Conservation (phyloP, 345 rosid species). For the Corymbia maculata region DNA sequence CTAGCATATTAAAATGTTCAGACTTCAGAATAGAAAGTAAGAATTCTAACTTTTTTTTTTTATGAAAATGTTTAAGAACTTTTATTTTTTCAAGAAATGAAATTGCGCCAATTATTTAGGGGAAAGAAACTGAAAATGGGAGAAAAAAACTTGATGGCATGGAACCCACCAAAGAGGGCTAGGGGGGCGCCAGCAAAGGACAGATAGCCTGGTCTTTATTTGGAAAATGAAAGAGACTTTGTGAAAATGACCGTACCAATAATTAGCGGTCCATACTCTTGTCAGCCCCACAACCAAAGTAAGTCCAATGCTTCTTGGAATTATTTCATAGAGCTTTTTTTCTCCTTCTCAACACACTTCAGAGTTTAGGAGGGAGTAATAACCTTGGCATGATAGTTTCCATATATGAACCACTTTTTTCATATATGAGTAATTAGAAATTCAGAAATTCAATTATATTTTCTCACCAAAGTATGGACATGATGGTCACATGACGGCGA, state of each 20-base stretch:
- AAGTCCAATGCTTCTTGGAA: neutral
- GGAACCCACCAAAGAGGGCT: neutral
- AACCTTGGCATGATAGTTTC: neutral
- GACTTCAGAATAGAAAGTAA: no score
- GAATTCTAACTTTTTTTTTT: no score
- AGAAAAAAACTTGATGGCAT: neutral
- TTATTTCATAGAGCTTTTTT: neutral
- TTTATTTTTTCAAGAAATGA: neutral
- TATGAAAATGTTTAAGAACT: neutral
- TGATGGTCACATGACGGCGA: neutral
- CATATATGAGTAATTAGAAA: neutral
- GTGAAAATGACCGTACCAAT: neutral
- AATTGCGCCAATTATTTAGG: neutral
- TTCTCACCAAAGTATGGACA: neutral
- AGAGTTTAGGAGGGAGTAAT: neutral
- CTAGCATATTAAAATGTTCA: neutral
- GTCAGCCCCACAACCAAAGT: neutral
- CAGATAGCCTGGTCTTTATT: neutral
- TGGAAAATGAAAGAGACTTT: neutral
- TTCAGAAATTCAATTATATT: neutral
- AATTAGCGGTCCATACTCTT: neutral
- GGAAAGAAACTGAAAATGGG: neutral
- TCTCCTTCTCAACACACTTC: neutral
- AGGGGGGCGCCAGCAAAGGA: neutral
- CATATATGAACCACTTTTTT: neutral